Percentiles rank a stretch among this genome's conserved stretches.
These are phyloP conservation scores for Bromus sterilis DNA, from an alignment of 176 grass and related monocot species.

Conservation along the genomic window DNA sequence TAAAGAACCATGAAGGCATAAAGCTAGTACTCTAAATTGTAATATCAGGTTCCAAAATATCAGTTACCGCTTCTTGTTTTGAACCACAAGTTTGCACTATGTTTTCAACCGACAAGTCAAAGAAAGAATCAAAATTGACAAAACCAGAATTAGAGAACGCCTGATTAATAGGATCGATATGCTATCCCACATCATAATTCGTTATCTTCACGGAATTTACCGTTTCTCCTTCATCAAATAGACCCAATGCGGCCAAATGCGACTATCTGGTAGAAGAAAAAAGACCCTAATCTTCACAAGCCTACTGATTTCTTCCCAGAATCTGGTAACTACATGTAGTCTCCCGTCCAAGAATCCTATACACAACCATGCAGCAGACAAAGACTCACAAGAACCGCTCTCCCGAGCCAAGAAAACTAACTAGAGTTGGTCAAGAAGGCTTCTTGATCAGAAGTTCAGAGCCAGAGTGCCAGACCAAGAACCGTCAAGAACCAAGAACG, in stretches of 20 bases:
- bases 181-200: neutral
- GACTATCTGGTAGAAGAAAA: constrained; percentile 12
- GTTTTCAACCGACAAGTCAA: neutral
- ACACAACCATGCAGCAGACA: neutral
- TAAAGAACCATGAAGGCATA: neutral
- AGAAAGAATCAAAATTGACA: neutral
- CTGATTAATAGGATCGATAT: neutral
- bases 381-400: constrained; percentile 3
- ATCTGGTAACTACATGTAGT: neutral
- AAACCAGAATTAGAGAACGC: neutral
- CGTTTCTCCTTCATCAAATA: neutral
- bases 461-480: constrained; percentile 8
- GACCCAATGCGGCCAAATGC: neutral
- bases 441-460: constrained; percentile 7
- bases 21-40: neutral
- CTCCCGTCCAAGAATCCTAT: constrained; percentile 16
- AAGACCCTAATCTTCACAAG: neutral
- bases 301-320: constrained; percentile 10
- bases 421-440: neutral
- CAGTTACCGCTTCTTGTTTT: neutral
- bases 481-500: constrained; percentile 34
- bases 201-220: neutral
- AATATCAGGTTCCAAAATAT: neutral
- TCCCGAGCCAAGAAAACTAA: constrained; percentile 7
- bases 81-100: neutral